Evolutionary conservation across 352 stramenopile genomes (phyloP).

Genomic region (Peronospora belbahrii): DNA sequence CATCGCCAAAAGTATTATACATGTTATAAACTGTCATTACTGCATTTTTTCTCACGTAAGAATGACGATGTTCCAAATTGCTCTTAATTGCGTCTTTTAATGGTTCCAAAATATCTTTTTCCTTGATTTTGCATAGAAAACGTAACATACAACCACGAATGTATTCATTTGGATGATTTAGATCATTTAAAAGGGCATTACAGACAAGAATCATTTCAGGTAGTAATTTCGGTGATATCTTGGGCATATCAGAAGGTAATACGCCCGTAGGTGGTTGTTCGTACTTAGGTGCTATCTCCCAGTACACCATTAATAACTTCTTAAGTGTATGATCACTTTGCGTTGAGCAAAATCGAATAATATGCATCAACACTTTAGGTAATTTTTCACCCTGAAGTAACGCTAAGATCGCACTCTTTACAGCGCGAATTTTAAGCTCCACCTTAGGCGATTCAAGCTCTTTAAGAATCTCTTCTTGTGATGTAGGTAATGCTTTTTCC

Average conservation of each 20-base stretch:
- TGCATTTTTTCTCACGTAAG: constrained; percentile 99
- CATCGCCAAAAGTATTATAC: constrained; percentile 92
- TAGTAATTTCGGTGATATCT: constrained; percentile 88
- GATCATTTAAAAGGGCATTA: constrained; percentile 98
- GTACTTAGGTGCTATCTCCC: constrained; percentile 98
- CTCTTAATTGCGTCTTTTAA: constrained; percentile 90
- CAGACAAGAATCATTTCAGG: constrained; percentile 99
- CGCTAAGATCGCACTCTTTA: constrained; percentile 98
- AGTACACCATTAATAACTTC: constrained; percentile 99
- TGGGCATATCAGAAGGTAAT: constrained; percentile 17
- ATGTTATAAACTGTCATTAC: constrained; percentile 97
- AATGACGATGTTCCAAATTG: constrained; percentile 97
- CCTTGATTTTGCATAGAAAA: constrained; percentile 99
- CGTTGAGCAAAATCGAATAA: constrained; percentile 99
- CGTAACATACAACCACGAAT: constrained; percentile 98
- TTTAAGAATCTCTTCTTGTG: constrained; percentile 96
- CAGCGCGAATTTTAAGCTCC: constrained; percentile 94
- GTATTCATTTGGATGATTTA: constrained; percentile 99
- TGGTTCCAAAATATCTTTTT: constrained; percentile 91
- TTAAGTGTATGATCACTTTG: constrained; percentile 99
- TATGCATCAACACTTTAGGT: constrained; percentile 98
- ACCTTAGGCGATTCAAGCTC: constrained; percentile 93
- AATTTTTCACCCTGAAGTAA: constrained; percentile 98
- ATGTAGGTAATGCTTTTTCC: constrained; percentile 64
- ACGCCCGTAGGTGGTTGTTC: constrained; percentile 55